Conservation (phyloP, 192 early-diverging fungal species). For the Paraglomus brasilianum region DNA sequence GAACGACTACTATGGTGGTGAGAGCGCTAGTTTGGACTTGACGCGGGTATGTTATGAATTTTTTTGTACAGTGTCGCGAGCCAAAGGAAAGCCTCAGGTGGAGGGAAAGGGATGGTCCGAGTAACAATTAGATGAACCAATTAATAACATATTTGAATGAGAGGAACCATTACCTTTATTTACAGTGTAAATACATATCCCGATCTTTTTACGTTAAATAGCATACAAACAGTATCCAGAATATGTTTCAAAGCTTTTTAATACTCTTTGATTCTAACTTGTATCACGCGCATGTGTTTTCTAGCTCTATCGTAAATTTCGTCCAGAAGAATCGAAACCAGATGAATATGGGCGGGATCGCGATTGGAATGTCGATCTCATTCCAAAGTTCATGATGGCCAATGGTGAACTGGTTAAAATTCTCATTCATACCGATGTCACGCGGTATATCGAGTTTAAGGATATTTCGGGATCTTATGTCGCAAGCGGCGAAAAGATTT, state of each 20-base stretch:
- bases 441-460: conserved; percentile 97
- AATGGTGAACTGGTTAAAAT: conserved; percentile 97
- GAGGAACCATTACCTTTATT: background rate
- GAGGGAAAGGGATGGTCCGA: conserved; percentile 3
- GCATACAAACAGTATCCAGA: conserved; percentile 1
- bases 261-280: too few relatives aligned
- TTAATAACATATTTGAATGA: conserved; percentile 22
- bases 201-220: conserved; percentile 9
- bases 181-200: background rate
- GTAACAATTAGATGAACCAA: conserved; percentile 24
- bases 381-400: conserved; percentile 99
- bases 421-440: conserved; percentile 96
- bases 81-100: conserved; percentile 6
- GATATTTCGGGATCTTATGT: conserved; percentile 94
- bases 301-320: conserved; percentile 73
- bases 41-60: conserved; percentile 61
- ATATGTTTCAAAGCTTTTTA: background rate
- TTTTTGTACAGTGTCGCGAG: background rate
- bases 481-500: conserved; percentile 84
- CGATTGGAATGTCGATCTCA: conserved; percentile 97
- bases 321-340: conserved; percentile 51
- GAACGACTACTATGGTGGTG: conserved; percentile 99
- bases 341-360: conserved; percentile 65
- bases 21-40: conserved; percentile 93
- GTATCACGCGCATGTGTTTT: conserved; percentile 17